Evolutionary conservation across 2,329 filamentous ascomycete species (phyloP).

Genomic region (Boeremia lycopersici): DNA sequence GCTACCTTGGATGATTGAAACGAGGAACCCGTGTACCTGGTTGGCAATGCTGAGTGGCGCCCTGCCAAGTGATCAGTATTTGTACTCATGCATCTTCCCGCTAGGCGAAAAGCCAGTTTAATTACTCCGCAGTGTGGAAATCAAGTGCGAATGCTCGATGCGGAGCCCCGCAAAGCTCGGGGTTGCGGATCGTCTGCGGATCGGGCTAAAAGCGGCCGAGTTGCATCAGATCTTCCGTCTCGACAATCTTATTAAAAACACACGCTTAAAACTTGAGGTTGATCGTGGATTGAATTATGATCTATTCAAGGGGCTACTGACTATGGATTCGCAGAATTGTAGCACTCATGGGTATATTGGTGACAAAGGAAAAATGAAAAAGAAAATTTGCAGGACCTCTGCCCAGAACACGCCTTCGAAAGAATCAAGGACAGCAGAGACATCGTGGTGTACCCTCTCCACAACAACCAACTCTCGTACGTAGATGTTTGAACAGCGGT

Average conservation of each 20-base stretch:
- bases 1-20: too few relatives aligned
- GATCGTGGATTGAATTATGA: not conserved
- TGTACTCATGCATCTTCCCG: conserved; percentile 1
- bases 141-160: not conserved
- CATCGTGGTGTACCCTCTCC: too few relatives aligned
- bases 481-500: not conserved
- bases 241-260: not conserved
- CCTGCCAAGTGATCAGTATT: conserved; percentile 8
- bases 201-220: conserved; percentile 14
- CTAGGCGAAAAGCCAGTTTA: not conserved
- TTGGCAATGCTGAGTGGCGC: not conserved
- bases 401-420: too few relatives aligned
- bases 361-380: not conserved
- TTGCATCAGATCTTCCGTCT: conserved; percentile 7
- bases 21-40: not conserved
- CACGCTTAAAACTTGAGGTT: not conserved
- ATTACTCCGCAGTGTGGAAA: not conserved
- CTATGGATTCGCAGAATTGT: not conserved
- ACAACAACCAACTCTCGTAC: too few relatives aligned
- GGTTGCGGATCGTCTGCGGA: not conserved
- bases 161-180: conserved; percentile 19
- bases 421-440: too few relatives aligned
- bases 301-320: not conserved
- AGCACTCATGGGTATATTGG: not conserved
- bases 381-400: not conserved